These are phyloP conservation scores for Amauroascus verrucosus DNA, from an alignment of 2,329 filamentous ascomycete genomes.

Conservation along the genomic window DNA sequence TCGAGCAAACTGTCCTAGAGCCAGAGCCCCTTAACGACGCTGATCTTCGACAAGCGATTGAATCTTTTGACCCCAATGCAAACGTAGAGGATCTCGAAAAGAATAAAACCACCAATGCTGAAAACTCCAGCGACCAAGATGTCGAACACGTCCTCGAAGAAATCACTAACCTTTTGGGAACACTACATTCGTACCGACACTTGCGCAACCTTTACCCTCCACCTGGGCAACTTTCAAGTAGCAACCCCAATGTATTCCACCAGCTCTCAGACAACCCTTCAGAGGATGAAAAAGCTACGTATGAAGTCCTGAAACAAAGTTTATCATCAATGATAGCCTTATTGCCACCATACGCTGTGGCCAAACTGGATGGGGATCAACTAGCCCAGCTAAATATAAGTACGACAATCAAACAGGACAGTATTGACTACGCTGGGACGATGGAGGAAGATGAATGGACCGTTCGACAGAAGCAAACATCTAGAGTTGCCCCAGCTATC, in stretches of 20 bases:
- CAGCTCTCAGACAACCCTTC: conserved; percentile 45
- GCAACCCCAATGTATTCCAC: conserved; percentile 18
- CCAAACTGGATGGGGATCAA: conserved; percentile 76
- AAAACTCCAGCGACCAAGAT: conserved; percentile 30
- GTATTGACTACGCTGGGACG: conserved; percentile 62
- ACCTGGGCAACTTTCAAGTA: conserved; percentile 23
- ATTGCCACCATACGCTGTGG: conserved; percentile 73
- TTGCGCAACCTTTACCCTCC: conserved; percentile 43
- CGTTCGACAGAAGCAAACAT: conserved; percentile 38
- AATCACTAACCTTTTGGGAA: conserved; percentile 51
- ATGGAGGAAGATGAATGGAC: conserved; percentile 73
- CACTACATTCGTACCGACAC: conserved; percentile 51
- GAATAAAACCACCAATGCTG: not conserved
- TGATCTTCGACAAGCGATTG: conserved; percentile 35
- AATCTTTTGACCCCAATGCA: conserved; percentile 31
- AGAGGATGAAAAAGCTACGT: conserved; percentile 48
- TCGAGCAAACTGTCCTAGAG: conserved; percentile 19
- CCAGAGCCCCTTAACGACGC: conserved; percentile 29
- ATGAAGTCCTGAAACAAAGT: conserved; percentile 65
- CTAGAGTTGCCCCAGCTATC: conserved; percentile 24
- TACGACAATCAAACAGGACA: conserved; percentile 63
- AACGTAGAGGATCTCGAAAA: conserved; percentile 23
- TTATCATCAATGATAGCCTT: conserved; percentile 62
- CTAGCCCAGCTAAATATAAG: conserved; percentile 74
- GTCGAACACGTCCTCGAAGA: conserved; percentile 45